Conservation (phyloP, 2,329 filamentous ascomycete genomes). For the Madurella fahalii region DNA sequence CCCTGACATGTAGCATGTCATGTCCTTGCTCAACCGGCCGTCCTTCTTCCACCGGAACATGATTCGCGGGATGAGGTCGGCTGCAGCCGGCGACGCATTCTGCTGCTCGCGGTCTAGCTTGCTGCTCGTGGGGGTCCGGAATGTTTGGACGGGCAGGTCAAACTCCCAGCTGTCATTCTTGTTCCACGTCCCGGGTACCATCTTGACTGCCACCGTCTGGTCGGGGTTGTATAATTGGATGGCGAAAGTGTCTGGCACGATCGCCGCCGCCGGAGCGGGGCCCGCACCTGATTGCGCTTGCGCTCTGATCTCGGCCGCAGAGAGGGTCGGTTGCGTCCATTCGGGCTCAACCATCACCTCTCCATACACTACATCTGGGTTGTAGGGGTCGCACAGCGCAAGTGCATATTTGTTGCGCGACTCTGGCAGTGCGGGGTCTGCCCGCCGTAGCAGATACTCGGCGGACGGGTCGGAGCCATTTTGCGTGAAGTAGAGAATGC, state of each 20-base stretch:
- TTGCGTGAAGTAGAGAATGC: conserved; percentile 57
- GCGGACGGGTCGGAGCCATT: conserved; percentile 76
- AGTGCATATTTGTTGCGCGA: conserved; percentile 82
- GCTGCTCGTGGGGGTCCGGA: conserved; percentile 74
- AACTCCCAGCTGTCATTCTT: conserved; percentile 84
- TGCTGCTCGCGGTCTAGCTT: conserved; percentile 69
- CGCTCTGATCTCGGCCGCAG: conserved; percentile 73
- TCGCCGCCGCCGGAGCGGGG: conserved; percentile 60
- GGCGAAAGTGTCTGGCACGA: conserved; percentile 73
- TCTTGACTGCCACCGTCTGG: conserved; percentile 68
- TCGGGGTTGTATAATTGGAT: conserved; percentile 93
- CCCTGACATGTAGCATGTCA: conserved; percentile 83
- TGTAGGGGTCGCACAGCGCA: conserved; percentile 78
- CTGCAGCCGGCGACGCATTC: conserved; percentile 37
- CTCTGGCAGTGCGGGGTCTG: conserved; percentile 62
- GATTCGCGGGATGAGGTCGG: conserved; percentile 64
- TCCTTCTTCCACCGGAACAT: conserved; percentile 88
- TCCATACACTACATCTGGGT: conserved; percentile 76
- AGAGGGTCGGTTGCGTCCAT: conserved; percentile 79
- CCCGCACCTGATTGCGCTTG: conserved; percentile 36
- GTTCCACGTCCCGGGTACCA: conserved; percentile 73
- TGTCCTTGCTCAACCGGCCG: conserved; percentile 77
- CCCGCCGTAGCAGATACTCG: conserved; percentile 74
- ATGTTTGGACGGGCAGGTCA: conserved; percentile 81
- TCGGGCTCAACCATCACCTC: conserved; percentile 81